Percentiles rank a stretch among this genome's conserved stretches.
Conservation (phyloP, 2,329 filamentous ascomycete genomes). For the Aspergillus terreus region DNA sequence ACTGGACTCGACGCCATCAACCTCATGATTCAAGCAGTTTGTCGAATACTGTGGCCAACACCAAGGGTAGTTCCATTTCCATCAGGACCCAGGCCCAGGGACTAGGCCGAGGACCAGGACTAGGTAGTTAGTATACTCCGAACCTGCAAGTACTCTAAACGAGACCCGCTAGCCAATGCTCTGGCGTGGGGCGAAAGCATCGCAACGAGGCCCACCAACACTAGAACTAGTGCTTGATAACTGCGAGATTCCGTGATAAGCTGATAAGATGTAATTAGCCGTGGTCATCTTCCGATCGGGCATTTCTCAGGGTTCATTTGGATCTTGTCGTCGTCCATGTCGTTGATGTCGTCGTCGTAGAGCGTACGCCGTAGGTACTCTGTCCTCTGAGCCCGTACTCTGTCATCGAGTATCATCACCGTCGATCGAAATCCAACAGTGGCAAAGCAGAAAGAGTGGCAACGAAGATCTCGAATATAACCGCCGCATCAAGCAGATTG, state of each 20-base stretch:
- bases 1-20: too few species aligned
- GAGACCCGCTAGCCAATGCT: not conserved
- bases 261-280: conserved; percentile 30
- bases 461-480: too few species aligned
- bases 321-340: not conserved
- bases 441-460: too few species aligned
- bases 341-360: not conserved
- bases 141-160: not conserved
- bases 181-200: conserved; percentile 3
- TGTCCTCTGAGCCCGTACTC: too few species aligned
- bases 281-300: conserved; percentile 19
- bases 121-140: not conserved
- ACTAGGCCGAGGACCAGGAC: too few species aligned
- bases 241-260: conserved; percentile 12
- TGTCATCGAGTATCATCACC: not conserved
- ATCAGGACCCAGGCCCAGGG: too few species aligned
- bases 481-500: not conserved
- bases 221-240: conserved; percentile 13
- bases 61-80: too few species aligned
- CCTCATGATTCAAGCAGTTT: too few species aligned
- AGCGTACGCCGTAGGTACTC: too few species aligned
- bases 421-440: not conserved
- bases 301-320: not conserved
- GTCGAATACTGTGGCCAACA: too few species aligned
- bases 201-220: conserved; percentile 11